Evolutionary conservation across 805 yeast species (phyloP).

Genomic region (Maudiozyma barnettii): DNA sequence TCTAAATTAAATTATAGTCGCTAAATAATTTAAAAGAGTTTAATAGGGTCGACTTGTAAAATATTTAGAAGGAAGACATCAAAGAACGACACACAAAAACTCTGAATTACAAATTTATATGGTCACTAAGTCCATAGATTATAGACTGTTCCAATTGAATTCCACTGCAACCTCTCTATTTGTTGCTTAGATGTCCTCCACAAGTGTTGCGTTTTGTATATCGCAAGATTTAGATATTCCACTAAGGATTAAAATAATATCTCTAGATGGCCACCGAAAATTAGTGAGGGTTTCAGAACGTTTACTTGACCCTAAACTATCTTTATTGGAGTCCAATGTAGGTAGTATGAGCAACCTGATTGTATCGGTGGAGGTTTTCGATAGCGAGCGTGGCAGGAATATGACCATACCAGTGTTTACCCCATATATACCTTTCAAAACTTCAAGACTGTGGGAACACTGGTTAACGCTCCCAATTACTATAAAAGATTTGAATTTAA

Average conservation of each 20-base stretch:
- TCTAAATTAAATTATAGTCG: no score
- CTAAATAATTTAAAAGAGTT: no score
- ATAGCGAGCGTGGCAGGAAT: slow-evolving; percentile 36
- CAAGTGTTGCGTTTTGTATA: slow-evolving; percentile 44
- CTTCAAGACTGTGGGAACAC: slow-evolving; percentile 51
- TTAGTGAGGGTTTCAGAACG: slow-evolving; percentile 37
- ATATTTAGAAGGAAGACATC: no score
- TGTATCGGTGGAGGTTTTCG: slow-evolving; percentile 38
- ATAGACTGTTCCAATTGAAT: no score
- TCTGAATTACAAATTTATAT: no score
- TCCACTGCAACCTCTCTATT: no score
- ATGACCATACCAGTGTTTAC: slow-evolving; percentile 42
- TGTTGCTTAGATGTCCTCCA: slow-evolving; percentile 7
- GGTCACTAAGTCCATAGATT: no score
- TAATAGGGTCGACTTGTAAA: no score
- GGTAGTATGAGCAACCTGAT: slow-evolving; percentile 30
- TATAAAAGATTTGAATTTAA: slow-evolving; percentile 59
- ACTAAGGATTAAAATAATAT: slow-evolving; percentile 39
- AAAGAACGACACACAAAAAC: no score
- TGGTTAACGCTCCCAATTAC: slow-evolving; percentile 67
- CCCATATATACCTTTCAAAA: slow-evolving; percentile 38
- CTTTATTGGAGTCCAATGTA: slow-evolving; percentile 34
- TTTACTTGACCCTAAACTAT: slow-evolving; percentile 38
- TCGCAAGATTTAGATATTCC: slow-evolving; percentile 47
- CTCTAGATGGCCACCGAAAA: slow-evolving; percentile 37